Conservation (phyloP, 495 filamentous ascomycete species). For the Lasiosphaeris hirsuta region DNA sequence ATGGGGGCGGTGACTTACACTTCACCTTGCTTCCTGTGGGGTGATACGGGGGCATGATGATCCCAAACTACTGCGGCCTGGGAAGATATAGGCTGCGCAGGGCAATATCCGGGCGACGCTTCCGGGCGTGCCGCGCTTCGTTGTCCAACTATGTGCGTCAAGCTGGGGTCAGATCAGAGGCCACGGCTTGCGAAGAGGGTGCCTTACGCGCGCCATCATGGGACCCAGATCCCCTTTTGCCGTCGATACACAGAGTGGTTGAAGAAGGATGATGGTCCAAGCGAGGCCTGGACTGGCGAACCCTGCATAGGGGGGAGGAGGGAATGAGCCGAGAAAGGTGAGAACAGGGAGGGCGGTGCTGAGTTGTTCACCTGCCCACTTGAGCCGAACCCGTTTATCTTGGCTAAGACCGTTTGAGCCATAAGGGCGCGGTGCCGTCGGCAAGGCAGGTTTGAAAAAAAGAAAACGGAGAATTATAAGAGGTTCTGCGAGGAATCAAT, state of each 20-base stretch:
- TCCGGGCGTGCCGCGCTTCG: conserved; percentile 16
- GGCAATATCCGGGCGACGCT: conserved; percentile 20
- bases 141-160: conserved; percentile 2
- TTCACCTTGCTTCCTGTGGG: conserved; percentile 26
- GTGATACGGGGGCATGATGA: conserved; percentile 22
- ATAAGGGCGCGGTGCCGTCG: neutral
- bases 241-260: neutral
- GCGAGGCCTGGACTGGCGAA: neutral
- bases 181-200: neutral
- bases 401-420: neutral
- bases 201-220: neutral
- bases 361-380: conserved; percentile 12
- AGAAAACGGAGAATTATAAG: conserved; percentile 5
- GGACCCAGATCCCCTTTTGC: neutral
- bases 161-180: conserved; percentile 12
- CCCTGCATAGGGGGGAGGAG: conserved; percentile 11
- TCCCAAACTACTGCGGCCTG: conserved; percentile 13
- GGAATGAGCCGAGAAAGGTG: conserved; percentile 4
- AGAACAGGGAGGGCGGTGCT: conserved; percentile 3
- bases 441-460: conserved; percentile 25
- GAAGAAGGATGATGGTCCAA: neutral
- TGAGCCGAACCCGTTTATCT: neutral
- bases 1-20: conserved; percentile 32
- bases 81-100: conserved; percentile 9
- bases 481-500: conserved; percentile 21